These are phyloP conservation scores for Persicaria maculosa DNA, from an alignment of 148 eudicot genomes.

Conservation along the genomic window DNA sequence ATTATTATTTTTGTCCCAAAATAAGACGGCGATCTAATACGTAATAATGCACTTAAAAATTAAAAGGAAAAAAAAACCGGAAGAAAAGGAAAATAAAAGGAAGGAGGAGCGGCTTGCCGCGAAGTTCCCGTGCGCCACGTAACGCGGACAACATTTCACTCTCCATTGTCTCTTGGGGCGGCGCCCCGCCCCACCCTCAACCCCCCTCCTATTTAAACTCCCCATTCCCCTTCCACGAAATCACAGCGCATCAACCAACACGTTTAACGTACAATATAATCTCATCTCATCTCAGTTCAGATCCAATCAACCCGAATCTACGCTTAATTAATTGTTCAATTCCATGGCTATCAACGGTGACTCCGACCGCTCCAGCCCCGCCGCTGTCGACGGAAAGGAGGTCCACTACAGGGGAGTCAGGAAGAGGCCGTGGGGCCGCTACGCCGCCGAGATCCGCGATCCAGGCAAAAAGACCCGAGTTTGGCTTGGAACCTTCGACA, in stretches of 20 bases:
- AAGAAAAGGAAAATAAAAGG: not conserved
- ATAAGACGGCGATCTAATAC: no score
- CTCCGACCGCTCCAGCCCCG: not conserved
- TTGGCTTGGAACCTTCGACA: constrained; percentile 74
- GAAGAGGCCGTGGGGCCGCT: constrained; percentile 69
- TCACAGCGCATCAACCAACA: not conserved
- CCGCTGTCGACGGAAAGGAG: constrained; percentile 17
- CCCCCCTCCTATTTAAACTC: not conserved
- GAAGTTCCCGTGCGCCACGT: constrained; percentile 12
- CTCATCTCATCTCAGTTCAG: not conserved
- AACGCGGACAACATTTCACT: constrained; percentile 13
- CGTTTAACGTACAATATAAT: not conserved
- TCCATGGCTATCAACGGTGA: not conserved
- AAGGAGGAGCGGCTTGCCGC: constrained; percentile 2
- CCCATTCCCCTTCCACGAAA: not conserved
- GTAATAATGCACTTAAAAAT: no score
- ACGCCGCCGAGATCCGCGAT: constrained; percentile 77
- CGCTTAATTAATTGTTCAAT: not conserved
- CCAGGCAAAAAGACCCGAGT: constrained; percentile 62
- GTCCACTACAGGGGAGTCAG: constrained; percentile 57
- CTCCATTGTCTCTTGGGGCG: not conserved
- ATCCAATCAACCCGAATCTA: not conserved
- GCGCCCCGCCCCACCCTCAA: not conserved
- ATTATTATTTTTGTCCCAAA: no score
- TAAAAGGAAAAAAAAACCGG: not conserved